These are phyloP conservation scores for Phytophthora litchii DNA, from an alignment of 352 stramenopile species.

Conservation along the genomic window DNA sequence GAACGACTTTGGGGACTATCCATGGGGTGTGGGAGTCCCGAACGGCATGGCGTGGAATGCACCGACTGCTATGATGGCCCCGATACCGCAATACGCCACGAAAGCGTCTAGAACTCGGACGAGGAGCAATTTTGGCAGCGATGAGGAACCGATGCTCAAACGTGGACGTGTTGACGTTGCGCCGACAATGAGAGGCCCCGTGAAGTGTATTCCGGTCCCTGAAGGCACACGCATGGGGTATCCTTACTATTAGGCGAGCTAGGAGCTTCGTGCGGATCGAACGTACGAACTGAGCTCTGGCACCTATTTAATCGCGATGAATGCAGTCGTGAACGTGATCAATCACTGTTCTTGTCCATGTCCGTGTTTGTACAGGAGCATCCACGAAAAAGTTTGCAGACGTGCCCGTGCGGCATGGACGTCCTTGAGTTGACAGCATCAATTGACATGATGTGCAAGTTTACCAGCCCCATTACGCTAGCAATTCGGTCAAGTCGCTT, in stretches of 20 bases:
- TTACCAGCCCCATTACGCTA: background rate
- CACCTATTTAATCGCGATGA: constrained; percentile 36
- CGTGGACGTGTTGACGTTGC: constrained; percentile 32
- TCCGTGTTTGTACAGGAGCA: no score
- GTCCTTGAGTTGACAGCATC: background rate
- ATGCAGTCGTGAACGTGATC: constrained; percentile 21
- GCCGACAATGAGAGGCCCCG: constrained; percentile 22
- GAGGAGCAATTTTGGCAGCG: constrained; percentile 38
- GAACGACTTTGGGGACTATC: constrained; percentile 20
- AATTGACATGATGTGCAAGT: background rate
- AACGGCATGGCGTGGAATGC: constrained; percentile 31
- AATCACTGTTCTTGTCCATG: background rate
- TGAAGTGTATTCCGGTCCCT: constrained; percentile 28
- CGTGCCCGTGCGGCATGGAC: background rate
- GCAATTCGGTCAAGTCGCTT: no score
- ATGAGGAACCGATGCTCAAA: constrained; percentile 41
- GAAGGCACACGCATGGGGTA: constrained; percentile 22
- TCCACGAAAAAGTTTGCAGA: background rate
- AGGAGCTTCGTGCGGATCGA: constrained; percentile 30
- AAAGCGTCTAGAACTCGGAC: constrained; percentile 28
- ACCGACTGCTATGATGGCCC: constrained; percentile 19
- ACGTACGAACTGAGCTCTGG: constrained; percentile 23
- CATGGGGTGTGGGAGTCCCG: constrained; percentile 10
- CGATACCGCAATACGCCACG: constrained; percentile 14
- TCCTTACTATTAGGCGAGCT: constrained; percentile 33